Conservation (phyloP, 2,329 filamentous ascomycete species). For the Phoma sp. region DNA sequence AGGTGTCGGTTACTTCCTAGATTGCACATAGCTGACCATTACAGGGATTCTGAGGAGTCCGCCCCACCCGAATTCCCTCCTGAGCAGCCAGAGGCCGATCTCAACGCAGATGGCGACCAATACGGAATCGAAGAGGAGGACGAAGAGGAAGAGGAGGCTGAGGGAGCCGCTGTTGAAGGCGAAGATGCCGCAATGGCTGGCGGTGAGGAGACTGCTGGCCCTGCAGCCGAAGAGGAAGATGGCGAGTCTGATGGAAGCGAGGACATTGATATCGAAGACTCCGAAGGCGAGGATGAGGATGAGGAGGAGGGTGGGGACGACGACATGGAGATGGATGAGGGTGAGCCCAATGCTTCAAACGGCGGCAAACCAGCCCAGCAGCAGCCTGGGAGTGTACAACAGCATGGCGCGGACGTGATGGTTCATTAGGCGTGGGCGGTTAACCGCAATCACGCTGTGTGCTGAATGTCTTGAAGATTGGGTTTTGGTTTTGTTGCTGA, state of each 20-base stretch:
- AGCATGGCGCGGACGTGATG: constrained; percentile 48
- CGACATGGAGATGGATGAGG: constrained; percentile 66
- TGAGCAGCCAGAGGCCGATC: constrained; percentile 95
- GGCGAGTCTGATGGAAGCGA: constrained; percentile 74
- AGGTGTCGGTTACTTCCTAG: not conserved
- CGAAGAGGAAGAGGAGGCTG: constrained; percentile 71
- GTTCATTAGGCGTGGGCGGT: constrained; percentile 43
- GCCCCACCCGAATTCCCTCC: constrained; percentile 95
- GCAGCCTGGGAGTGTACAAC: constrained; percentile 31
- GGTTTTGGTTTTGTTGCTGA: constrained; percentile 5
- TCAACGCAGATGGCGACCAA: constrained; percentile 79
- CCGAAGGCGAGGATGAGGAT: constrained; percentile 75
- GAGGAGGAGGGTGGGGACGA: constrained; percentile 66
- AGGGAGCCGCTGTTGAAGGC: constrained; percentile 57
- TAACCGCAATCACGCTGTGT: not conserved
- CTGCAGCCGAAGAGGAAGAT: constrained; percentile 68
- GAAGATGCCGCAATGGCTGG: constrained; percentile 81
- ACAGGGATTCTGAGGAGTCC: constrained; percentile 95
- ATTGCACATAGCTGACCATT: constrained; percentile 25
- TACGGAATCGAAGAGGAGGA: constrained; percentile 86
- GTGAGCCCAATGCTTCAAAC: constrained; percentile 46
- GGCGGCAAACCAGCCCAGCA: constrained; percentile 45
- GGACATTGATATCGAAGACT: constrained; percentile 79
- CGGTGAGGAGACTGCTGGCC: constrained; percentile 62
- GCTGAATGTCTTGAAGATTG: constrained; percentile 1